These are phyloP conservation scores for Penicillium sp. DNA, from an alignment of 2,329 filamentous ascomycete species.

Conservation along the genomic window DNA sequence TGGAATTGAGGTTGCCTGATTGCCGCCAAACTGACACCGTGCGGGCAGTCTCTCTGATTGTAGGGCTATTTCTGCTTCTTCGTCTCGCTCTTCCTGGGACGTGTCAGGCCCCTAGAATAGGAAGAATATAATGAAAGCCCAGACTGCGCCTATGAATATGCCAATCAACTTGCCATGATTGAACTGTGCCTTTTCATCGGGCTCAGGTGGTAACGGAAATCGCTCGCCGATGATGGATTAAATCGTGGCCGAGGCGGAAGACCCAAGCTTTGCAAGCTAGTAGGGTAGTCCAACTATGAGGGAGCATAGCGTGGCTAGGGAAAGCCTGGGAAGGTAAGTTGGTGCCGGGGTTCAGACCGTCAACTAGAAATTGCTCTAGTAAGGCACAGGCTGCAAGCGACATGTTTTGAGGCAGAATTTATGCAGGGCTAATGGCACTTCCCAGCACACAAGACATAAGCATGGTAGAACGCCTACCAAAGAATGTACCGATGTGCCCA, in stretches of 20 bases:
- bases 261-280: conserved; percentile 43
- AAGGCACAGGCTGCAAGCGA: conserved; percentile 36
- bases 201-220: conserved; percentile 38
- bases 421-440: conserved; percentile 38
- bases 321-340: conserved; percentile 37
- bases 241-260: conserved; percentile 46
- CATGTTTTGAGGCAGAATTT: conserved; percentile 30
- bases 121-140: conserved; percentile 35
- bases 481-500: too few relatives aligned
- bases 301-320: conserved; percentile 35
- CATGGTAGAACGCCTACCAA: too few relatives aligned
- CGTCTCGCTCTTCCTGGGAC: background rate
- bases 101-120: conserved; percentile 35
- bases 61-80: conserved; percentile 23
- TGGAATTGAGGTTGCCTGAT: conserved; percentile 17
- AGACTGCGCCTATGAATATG: conserved; percentile 32
- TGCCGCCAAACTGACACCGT: conserved; percentile 16
- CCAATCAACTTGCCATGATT: conserved; percentile 45
- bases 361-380: conserved; percentile 40
- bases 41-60: conserved; percentile 19
- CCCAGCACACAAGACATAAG: conserved; percentile 31
- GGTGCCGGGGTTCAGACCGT: conserved; percentile 40
- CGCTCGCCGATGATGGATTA: conserved; percentile 44
- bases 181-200: conserved; percentile 34
- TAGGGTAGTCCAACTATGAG: conserved; percentile 40